Base-by-base conservation (phyloP, 78 protist genomes). In the Dictyostelium purpureum region DNA sequence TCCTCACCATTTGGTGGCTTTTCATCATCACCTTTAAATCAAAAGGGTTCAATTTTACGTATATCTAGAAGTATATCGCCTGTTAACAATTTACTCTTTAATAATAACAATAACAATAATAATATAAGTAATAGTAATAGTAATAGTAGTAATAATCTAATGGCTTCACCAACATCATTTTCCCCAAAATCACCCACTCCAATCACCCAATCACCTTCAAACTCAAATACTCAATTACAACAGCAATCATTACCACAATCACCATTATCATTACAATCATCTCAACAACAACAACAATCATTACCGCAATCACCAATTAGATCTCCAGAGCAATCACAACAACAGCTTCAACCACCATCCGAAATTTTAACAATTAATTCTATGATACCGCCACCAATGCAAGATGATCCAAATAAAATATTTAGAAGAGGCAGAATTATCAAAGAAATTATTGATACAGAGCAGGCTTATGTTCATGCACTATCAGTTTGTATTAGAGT, bases 391-490 rank as follows among this genome's bases (percentile, higher is more conserved):
- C 78, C 51, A 47, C 78, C n/a, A 45, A 1, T 31, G n/a, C 65
- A 61, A 19, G 80, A 74, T 33, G 65, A 49, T 26, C 80, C 59
- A 21, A 26, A 28, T 16, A n/a, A 40, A 31, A 14, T 21, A 49
- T 85, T 85, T 59, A 51, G 81, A 57, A 40, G 91, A 28, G 73
- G 82, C 11, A 85, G 76, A 51, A 85, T 85, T 33, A 73, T 85
- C 19, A 85, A 85, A 59, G 91, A 85, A 45, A 45, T 85, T 28
- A 40, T 85, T 11, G 91, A 85, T 61, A 85, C 91, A 10, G 91
- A 85, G 45, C 91, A 85, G 37, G 91, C 81, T 0, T 85, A 73
- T 73, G 70, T 85, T 19, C 66, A 85, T 71, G 37, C 91, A 56
- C n/a, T 85, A 21, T 49, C 65, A 56, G 52, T 85, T 35, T 85